Evolutionary conservation across 1,139 yeast species (phyloP).

Genomic region (Kodamaea suecica): DNA sequence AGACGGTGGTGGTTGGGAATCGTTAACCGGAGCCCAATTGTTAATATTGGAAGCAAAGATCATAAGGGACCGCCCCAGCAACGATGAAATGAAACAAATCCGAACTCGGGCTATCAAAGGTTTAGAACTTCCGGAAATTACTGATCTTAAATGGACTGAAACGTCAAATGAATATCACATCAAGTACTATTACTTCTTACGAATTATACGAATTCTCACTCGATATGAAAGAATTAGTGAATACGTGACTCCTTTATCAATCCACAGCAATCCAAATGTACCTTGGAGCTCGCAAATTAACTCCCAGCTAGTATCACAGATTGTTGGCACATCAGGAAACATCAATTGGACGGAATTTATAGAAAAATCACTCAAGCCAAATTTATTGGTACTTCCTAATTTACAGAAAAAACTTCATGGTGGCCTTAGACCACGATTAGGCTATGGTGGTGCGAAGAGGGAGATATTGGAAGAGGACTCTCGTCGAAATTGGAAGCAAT

Average conservation of each 20-base stretch:
- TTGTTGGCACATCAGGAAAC: slow-evolving; percentile 7
- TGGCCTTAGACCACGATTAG: slow-evolving; percentile 29
- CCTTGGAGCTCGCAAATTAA: slow-evolving; percentile 28
- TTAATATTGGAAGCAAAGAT: not conserved
- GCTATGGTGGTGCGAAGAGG: slow-evolving; percentile 21
- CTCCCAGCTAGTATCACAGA: slow-evolving; percentile 14
- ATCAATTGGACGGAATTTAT: slow-evolving; percentile 9
- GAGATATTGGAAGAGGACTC: slow-evolving; percentile 23
- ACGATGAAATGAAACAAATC: not conserved
- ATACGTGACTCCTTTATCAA: slow-evolving; percentile 11
- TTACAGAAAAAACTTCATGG: slow-evolving; percentile 13
- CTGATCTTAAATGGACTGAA: not conserved
- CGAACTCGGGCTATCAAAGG: not conserved
- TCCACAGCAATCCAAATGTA: slow-evolving; percentile 27
- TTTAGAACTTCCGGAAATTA: not conserved
- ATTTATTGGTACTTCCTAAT: slow-evolving; percentile 7
- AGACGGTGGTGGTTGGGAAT: too few species aligned
- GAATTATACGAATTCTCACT: slow-evolving; percentile 3
- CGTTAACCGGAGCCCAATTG: not conserved
- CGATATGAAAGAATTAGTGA: not conserved
- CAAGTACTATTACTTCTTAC: slow-evolving; percentile 2
- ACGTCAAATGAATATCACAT: not conserved
- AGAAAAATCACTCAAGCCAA: slow-evolving; percentile 3
- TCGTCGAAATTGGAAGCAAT: slow-evolving; percentile 32
- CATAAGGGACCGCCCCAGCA: not conserved